These are phyloP conservation scores for Xylariales sp. DNA, from an alignment of 2,329 filamentous ascomycete species.

Conservation along the genomic window DNA sequence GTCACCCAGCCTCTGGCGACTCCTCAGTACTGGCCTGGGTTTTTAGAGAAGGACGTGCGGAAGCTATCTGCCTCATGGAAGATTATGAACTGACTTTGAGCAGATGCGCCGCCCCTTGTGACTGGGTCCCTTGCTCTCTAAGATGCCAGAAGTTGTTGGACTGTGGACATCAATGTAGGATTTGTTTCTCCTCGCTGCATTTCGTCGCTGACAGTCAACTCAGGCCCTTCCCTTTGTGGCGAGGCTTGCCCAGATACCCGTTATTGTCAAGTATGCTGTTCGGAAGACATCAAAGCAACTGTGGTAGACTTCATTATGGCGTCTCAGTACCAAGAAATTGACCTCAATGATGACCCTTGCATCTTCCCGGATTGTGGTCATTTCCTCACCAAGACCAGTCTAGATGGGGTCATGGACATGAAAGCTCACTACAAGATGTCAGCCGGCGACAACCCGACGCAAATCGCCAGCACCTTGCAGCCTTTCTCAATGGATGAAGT, in stretches of 20 bases:
- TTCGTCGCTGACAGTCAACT: not conserved
- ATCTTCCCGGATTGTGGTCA: slow-evolving; percentile 62
- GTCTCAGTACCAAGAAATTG: slow-evolving; percentile 49
- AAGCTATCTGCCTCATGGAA: too few relatives aligned
- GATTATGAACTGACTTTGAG: not conserved
- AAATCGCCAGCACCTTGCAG: slow-evolving; percentile 30
- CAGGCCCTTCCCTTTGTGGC: slow-evolving; percentile 56
- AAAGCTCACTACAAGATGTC: slow-evolving; percentile 41
- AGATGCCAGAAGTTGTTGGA: slow-evolving; percentile 48
- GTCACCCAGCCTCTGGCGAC: too few relatives aligned
- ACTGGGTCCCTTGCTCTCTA: slow-evolving; percentile 59
- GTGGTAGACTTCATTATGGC: slow-evolving; percentile 54
- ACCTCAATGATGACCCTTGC: slow-evolving; percentile 56
- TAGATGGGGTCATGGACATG: slow-evolving; percentile 60
- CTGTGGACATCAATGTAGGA: slow-evolving; percentile 57
- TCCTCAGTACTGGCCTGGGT: too few relatives aligned
- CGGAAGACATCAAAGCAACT: slow-evolving; percentile 35
- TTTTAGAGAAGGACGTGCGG: too few relatives aligned
- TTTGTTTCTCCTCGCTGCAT: not conserved
- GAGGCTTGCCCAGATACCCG: slow-evolving; percentile 49
- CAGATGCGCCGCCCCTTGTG: slow-evolving; percentile 60
- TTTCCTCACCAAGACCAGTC: slow-evolving; percentile 51
- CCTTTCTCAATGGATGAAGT: slow-evolving; percentile 47
- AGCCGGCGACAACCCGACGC: slow-evolving; percentile 25
- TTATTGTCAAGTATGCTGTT: slow-evolving; percentile 55